Base-by-base conservation (phyloP, 192 early-diverging fungal genomes). In the Coemansia sp. region DNA sequence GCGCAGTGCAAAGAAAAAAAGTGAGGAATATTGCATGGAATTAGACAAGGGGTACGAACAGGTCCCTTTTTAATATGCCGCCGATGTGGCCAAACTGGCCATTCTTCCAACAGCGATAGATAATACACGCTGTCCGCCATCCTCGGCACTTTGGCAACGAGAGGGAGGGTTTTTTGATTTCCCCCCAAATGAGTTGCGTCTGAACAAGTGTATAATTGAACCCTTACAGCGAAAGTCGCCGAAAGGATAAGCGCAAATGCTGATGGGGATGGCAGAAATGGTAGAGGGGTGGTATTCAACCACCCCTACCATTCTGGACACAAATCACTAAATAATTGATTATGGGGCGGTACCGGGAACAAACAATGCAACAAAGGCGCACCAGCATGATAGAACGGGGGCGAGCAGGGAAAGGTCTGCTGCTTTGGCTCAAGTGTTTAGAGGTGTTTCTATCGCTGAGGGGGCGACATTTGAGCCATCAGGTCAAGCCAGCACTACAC, bases 161-260 rank as follows among this genome's bases (percentile, higher is more conserved):
- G 23, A 26, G 23, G 23, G 23, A 26, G 23, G 43, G 4, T 45
- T 45, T 16, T 23, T 14, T 45, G 18, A 10, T 45, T 17, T 17
- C 43, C 23, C 23, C 43, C 44, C 31, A 15, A 16, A 44, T 34
- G 40, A 41, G 42, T 28, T 20, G 38, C 16, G n/a, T 18, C 28
- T 30, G 42, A 40, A 32, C 11, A 34, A 26, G 41, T 11, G 56
- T 46, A 58, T 58, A 58, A 58, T 58, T 36, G 45, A 40, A 49
- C 56, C 56, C 56, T 58, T 58, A 49, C 56, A 58, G 56, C 37
- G 39, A 53, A 21, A 40, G 51, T 20, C 39, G 51, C 38, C 51
- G 38, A 45, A 53, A 53, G 51, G 38, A 21, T 32, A 53, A 53
- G 38, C 39, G 16, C 51, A 11, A 23, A 10, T 23, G 43, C 43